Percentiles rank a stretch among this genome's conserved stretches.
These are phyloP conservation scores for Trypanosoma lewisi DNA, from an alignment of 208 protist genomes.

Conservation along the genomic window DNA sequence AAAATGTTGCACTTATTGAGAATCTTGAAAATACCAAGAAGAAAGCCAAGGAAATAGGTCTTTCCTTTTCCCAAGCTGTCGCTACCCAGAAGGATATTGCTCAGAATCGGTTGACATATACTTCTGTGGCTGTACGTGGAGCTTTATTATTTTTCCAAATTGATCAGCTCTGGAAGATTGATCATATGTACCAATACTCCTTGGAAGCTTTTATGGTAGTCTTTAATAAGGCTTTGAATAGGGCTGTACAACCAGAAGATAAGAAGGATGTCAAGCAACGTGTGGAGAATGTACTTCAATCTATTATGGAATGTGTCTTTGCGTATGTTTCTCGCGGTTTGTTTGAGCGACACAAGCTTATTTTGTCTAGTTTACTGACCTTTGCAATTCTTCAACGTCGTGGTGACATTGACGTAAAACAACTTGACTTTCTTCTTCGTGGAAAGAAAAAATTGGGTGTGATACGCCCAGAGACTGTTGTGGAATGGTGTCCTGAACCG, in stretches of 20 bases:
- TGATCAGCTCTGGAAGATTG: conserved; percentile 95
- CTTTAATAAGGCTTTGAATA: conserved; percentile 96
- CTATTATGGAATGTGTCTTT: conserved; percentile 94
- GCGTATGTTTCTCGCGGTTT: conserved; percentile 96
- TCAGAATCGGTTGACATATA: conserved; percentile 94
- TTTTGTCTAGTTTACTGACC: conserved; percentile 95
- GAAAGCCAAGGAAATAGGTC: conserved; percentile 95
- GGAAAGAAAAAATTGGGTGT: conserved; percentile 89
- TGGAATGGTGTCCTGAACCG: conserved; percentile 89
- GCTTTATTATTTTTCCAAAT: conserved; percentile 98
- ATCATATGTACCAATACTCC: conserved; percentile 99
- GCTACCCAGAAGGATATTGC: conserved; percentile 95
- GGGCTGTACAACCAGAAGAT: conserved; percentile 86
- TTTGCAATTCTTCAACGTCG: conserved; percentile 90
- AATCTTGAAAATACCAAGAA: conserved; percentile 97
- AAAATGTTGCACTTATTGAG: conserved; percentile 95
- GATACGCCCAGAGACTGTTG: conserved; percentile 86
- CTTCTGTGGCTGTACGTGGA: conserved; percentile 93
- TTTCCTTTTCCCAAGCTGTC: conserved; percentile 92
- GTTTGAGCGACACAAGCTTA: conserved; percentile 99
- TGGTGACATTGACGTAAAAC: conserved; percentile 82
- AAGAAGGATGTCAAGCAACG: conserved; percentile 91
- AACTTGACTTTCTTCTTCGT: conserved; percentile 95
- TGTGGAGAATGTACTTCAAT: conserved; percentile 91
- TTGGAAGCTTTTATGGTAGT: conserved; percentile 97